Evolutionary conservation across 176 grass and related monocot genomes (phyloP).

Genomic region (Juncus inflexus): DNA sequence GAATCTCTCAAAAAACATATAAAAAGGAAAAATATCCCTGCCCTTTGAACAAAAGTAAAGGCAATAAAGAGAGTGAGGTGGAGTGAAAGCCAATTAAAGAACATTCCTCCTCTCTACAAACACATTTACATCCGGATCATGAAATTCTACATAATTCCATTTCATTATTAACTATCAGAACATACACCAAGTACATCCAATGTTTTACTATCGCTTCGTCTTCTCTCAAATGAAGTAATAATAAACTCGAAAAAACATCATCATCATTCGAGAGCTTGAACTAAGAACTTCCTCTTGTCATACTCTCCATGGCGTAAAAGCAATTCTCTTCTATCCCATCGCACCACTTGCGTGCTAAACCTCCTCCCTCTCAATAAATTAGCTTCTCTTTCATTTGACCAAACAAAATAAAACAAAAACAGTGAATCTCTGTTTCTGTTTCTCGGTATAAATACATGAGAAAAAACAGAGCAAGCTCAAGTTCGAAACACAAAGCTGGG

Average conservation of each 20-base stretch:
- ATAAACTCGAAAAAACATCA: slow-evolving; percentile 1
- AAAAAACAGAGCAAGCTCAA: slow-evolving; percentile 37
- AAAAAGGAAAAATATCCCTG: not conserved
- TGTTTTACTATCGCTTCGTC: too few relatives aligned
- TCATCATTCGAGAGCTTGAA: slow-evolving; percentile 9
- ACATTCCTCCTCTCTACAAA: slow-evolving; percentile 15
- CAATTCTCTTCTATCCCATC: slow-evolving; percentile 28
- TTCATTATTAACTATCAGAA: too few relatives aligned
- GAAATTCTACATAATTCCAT: too few relatives aligned
- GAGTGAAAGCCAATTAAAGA: slow-evolving; percentile 33
- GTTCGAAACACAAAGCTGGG: slow-evolving; percentile 55
- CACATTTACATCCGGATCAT: not conserved
- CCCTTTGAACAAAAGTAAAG: not conserved
- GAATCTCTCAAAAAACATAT: not conserved
- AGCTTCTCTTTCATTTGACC: slow-evolving; percentile 25
- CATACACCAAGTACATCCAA: too few relatives aligned
- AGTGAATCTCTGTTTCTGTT: slow-evolving; percentile 20
- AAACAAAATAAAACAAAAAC: slow-evolving; percentile 29
- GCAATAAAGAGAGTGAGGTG: not conserved
- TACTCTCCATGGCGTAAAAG: slow-evolving; percentile 48
- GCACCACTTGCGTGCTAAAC: slow-evolving; percentile 49
- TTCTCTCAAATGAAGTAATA: too few relatives aligned
- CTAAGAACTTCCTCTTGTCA: slow-evolving; percentile 15
- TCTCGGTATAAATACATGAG: slow-evolving; percentile 30
- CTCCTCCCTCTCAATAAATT: slow-evolving; percentile 42